Percentiles rank a stretch among this genome's conserved stretches.
phyloP scores from a whole-genome alignment of 345 rosid genomes.

The Dovyalis caffra region DNA sequence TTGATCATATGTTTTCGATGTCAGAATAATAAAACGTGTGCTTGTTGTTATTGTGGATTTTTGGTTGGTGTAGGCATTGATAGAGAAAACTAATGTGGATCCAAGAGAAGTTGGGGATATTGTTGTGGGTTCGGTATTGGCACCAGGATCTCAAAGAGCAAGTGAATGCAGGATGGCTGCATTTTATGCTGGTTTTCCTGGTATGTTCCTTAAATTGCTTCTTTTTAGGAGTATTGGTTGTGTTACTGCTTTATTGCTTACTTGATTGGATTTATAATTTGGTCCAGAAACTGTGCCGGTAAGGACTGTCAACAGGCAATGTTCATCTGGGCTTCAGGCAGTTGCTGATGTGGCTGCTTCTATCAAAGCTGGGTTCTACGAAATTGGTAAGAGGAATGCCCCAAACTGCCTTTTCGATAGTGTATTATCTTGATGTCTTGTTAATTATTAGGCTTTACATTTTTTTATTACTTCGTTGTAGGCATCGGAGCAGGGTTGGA shows the following conservation, averaged over 20 bases:
- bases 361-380: constrained; percentile 94
- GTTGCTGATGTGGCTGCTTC: constrained; percentile 98
- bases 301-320: constrained; percentile 90
- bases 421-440: neutral
- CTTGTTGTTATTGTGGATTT: neutral
- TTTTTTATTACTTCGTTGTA: constrained; percentile 15
- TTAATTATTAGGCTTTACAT: neutral
- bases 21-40: neutral
- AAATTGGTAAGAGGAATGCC: constrained; percentile 54
- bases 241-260: neutral
- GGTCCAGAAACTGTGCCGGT: constrained; percentile 75
- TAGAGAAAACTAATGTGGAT: constrained; percentile 69
- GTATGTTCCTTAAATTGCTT: constrained; percentile 27
- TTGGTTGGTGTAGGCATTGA: constrained; percentile 60
- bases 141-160: constrained; percentile 86
- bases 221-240: neutral
- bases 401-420: neutral
- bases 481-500: constrained; percentile 99
- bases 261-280: neutral
- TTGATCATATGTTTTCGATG: neutral
- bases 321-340: constrained; percentile 99
- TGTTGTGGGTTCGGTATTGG: constrained; percentile 92
- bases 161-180: constrained; percentile 98
- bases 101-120: constrained; percentile 97
- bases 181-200: constrained; percentile 95